A percentile compares a stretch with the other conserved stretches of the same genome.
phyloP scores from a whole-genome alignment of 106 monocot genomes.

The Xerophyta viscosa region DNA sequence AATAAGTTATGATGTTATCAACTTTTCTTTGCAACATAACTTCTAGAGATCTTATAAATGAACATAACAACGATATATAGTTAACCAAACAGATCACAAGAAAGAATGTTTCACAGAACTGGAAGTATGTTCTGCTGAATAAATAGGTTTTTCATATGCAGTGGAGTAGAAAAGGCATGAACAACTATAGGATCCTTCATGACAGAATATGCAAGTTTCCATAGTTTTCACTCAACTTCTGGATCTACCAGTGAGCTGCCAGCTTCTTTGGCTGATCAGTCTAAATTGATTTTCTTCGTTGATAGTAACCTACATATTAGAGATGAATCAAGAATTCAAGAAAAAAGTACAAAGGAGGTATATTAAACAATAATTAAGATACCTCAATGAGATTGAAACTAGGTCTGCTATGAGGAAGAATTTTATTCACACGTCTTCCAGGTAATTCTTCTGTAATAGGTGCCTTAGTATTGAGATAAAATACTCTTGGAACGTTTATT shows the following conservation, averaged over 20 bases:
- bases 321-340: neutral
- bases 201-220: no score
- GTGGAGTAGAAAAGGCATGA: no score
- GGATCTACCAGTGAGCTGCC: slow-evolving; percentile 81
- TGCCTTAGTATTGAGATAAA: slow-evolving; percentile 90
- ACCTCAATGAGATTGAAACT: slow-evolving; percentile 92
- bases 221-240: slow-evolving; percentile 72
- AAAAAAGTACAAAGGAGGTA: neutral
- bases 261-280: slow-evolving; percentile 81
- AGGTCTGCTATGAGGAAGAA: slow-evolving; percentile 88
- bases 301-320: slow-evolving; percentile 52
- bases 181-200: no score
- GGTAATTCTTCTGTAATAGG: slow-evolving; percentile 85
- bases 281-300: slow-evolving; percentile 73
- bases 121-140: neutral
- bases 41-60: no score
- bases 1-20: no score
- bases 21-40: no score
- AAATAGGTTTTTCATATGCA: neutral
- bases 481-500: slow-evolving; percentile 65
- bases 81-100: no score
- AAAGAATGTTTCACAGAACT: no score
- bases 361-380: neutral
- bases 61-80: no score
- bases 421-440: slow-evolving; percentile 78